Base-by-base conservation (phyloP, 2,329 filamentous ascomycete species). In the Paraphoma sp. region DNA sequence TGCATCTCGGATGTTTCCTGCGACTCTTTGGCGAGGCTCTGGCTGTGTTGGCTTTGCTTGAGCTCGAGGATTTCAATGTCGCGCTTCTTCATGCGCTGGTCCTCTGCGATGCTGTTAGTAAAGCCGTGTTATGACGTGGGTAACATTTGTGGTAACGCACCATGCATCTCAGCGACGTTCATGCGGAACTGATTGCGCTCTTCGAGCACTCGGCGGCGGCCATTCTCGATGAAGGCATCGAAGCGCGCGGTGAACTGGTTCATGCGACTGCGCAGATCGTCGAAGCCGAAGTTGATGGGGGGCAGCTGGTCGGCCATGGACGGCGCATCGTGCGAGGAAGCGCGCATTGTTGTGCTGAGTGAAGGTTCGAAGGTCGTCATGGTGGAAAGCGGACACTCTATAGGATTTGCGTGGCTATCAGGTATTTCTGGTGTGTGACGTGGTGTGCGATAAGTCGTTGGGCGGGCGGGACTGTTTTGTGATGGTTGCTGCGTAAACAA, bases 211-310 rank as follows among this genome's bases (percentile, higher is more conserved):
- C 91, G 87, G 77, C 96, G 96, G 48, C 94, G 86, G 0, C 93
- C 93, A 62, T 91, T 88, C 72, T 97, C 94, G 62, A 99, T 97
- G 68, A 97, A 98, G 0, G 89, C 88, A 74, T 99, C 95, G 69
- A 99, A 99, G 67, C 87, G 90, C 8, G 87, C 85, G 0, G 91
- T 97, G 76, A 99, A 99, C 62, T 91, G 92, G 51, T 89, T 86
- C 95, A 99, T 98, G 78, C 93, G 91, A 71, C 94, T 92, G 78
- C 94, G 93, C 73, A 99, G 80, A 67, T 97, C 92, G 69, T 98
- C 93, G 77, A 98, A 98, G 56, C 93, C 93, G 76, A 99, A 98
- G 78, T 97, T 93, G 77, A 96, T 91, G 74, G 85, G 91, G 36
- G 95, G 95, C 8, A 99, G 86, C 48, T 87, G 87, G 74, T 93